Percentiles rank a stretch among this genome's conserved stretches.
These are phyloP conservation scores for Fusarium sp. DNA, from an alignment of 2,329 filamentous ascomycete genomes.

Conservation along the genomic window DNA sequence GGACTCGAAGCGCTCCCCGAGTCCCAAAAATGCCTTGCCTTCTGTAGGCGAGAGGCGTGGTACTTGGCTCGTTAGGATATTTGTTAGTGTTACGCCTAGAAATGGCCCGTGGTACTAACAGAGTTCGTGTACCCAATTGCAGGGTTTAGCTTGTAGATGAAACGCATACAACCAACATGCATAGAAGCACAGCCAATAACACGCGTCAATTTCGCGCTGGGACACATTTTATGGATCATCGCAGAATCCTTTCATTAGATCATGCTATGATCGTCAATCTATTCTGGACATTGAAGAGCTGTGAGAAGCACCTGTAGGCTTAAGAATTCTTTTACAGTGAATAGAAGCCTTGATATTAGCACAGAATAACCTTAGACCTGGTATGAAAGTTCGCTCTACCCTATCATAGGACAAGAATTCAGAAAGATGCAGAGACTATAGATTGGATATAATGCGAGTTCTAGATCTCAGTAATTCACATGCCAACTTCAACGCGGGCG, in stretches of 20 bases:
- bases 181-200: neutral
- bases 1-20: neutral
- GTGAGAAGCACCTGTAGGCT: neutral
- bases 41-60: neutral
- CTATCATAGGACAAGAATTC: no score
- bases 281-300: no score
- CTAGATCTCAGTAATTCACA: no score
- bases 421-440: no score
- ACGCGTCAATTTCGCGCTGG: neutral
- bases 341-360: neutral
- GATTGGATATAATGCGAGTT: no score
- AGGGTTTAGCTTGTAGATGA: neutral
- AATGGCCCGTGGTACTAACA: neutral
- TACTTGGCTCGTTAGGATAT: fast-evolving
- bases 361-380: neutral
- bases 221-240: neutral
- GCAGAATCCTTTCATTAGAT: neutral
- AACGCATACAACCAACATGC: neutral
- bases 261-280: neutral
- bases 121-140: neutral
- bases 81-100: neutral
- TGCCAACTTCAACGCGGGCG: no score
- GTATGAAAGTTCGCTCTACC: no score
- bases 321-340: fast-evolving
- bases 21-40: neutral